Percentiles rank a stretch among this genome's conserved stretches.
Evolutionary conservation across 2,329 filamentous ascomycete genomes (phyloP).

Genomic region (Aureobasidium leucospermi): DNA sequence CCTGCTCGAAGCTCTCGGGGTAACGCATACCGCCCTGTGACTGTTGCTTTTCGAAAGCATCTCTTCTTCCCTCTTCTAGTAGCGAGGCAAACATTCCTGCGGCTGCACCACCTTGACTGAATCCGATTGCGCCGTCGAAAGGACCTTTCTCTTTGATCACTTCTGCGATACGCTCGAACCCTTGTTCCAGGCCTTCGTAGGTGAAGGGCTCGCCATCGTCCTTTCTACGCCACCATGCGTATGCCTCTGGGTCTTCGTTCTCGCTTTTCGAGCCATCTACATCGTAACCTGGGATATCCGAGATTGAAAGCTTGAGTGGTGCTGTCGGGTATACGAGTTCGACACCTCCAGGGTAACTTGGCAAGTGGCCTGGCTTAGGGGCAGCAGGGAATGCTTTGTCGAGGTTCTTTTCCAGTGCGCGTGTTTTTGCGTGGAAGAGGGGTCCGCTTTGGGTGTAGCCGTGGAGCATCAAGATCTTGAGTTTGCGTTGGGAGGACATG

Average conservation of each 20-base stretch:
- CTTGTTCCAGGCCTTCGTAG: constrained; percentile 64
- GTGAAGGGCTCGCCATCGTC: constrained; percentile 47
- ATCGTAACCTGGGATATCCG: constrained; percentile 54
- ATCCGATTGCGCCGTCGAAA: constrained; percentile 73
- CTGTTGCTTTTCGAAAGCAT: constrained; percentile 41
- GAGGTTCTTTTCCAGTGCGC: constrained; percentile 75
- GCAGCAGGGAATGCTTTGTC: constrained; percentile 62
- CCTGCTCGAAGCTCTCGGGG: constrained; percentile 41
- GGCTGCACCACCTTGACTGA: constrained; percentile 70
- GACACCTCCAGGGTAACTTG: constrained; percentile 32
- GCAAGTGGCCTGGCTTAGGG: constrained; percentile 37
- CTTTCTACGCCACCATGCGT: constrained; percentile 75
- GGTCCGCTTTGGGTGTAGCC: constrained; percentile 87
- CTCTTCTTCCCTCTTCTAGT: constrained; percentile 50
- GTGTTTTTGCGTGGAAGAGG: constrained; percentile 80
- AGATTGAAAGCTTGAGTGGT: constrained; percentile 34
- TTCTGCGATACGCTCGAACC: constrained; percentile 56
- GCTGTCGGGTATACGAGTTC: constrained; percentile 42
- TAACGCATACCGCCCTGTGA: constrained; percentile 42
- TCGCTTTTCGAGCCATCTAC: constrained; percentile 26
- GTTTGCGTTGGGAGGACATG: constrained; percentile 18
- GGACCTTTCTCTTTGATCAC: constrained; percentile 57
- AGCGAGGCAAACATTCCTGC: constrained; percentile 66
- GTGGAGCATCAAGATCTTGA: constrained; percentile 46
- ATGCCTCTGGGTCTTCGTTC: constrained; percentile 51